A percentile compares a stretch with the other conserved stretches of the same genome.
Conservation (phyloP, 2,329 filamentous ascomycete genomes). For the Drechslera avenae region DNA sequence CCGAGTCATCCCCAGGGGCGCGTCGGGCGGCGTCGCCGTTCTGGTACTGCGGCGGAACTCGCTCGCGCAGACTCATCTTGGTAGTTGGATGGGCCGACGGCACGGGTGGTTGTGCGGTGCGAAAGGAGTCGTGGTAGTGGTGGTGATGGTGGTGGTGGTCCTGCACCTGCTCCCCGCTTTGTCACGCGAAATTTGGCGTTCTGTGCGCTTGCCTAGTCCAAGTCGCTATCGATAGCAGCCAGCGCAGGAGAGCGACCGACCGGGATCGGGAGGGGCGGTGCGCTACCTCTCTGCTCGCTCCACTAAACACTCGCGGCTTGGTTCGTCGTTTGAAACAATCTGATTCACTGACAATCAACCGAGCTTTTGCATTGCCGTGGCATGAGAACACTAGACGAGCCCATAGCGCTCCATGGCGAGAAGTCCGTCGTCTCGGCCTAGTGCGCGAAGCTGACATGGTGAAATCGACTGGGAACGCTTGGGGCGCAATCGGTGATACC, state of each 20-base stretch:
- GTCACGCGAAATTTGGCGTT: constrained; percentile 21
- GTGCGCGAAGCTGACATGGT: constrained; percentile 11
- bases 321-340: background rate
- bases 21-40: constrained; percentile 47
- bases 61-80: constrained; percentile 29
- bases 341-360: background rate
- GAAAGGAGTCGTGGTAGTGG: constrained; percentile 15
- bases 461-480: constrained; percentile 5
- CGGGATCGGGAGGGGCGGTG: background rate
- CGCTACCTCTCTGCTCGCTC: background rate
- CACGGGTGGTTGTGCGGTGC: constrained; percentile 8
- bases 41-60: constrained; percentile 41
- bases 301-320: constrained; percentile 3
- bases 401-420: constrained; percentile 8
- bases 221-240: constrained; percentile 24
- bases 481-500: constrained; percentile 5
- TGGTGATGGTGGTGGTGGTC: constrained; percentile 5
- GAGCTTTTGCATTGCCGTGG: background rate
- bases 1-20: constrained; percentile 75
- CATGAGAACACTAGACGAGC: constrained; percentile 10
- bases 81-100: constrained; percentile 12
- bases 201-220: constrained; percentile 24
- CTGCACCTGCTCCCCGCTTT: constrained; percentile 16
- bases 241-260: constrained; percentile 1
- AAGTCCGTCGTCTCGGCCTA: constrained; percentile 13